Base-by-base conservation (phyloP, 257 asterid species). In the Rauvolfia tetraphylla region DNA sequence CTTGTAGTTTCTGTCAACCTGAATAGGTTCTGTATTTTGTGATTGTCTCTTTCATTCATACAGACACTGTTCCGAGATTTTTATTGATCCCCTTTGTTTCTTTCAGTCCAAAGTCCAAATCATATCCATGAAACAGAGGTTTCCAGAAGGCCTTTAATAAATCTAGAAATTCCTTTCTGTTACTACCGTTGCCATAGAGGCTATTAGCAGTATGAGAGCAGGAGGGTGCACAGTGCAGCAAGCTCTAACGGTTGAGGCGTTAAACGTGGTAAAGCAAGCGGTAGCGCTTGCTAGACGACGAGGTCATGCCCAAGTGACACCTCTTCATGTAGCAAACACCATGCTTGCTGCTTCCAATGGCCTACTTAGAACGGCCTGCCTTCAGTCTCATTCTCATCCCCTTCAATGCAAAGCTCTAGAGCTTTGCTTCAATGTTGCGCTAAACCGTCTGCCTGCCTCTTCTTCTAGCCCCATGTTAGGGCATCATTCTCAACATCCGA, bases 271-370 rank as follows among this genome's bases (percentile, higher is more conserved):
- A 2, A 92, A 86, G 74, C 96, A 92, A 69, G 90, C 97, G 11
- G 85, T 87, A 75, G 80, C 81, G n/a, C 88, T 90, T 0, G 95
- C 98, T 0, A 85, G 83, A 84, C 84, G 92, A 31, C 96, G 98
- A 12, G 98, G 98, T 84, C 98, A 93, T 53, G 93, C 95, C 1
- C 98, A 93, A 78, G 97, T 93, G 59, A 91, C 98, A 23, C 98
- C 98, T 1, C 92, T 93, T 23, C 98, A 93, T 74, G 95, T 93
- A 9, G 98, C 97, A 10, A 90, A 72, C 89, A 85, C 92, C 81
- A 91, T 93, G 98, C 90, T 93, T 5, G 67, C 90, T 27, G 77
- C 88, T 49, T 63, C 95, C 0, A 69, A 73, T 76, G 96, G 98
- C 62, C 44, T 87, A 10, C 79, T 93, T 39, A 81, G 95, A 51